These are phyloP conservation scores for Rhynchosporium graminicola DNA, from an alignment of 2,329 filamentous ascomycete genomes.

Conservation along the genomic window DNA sequence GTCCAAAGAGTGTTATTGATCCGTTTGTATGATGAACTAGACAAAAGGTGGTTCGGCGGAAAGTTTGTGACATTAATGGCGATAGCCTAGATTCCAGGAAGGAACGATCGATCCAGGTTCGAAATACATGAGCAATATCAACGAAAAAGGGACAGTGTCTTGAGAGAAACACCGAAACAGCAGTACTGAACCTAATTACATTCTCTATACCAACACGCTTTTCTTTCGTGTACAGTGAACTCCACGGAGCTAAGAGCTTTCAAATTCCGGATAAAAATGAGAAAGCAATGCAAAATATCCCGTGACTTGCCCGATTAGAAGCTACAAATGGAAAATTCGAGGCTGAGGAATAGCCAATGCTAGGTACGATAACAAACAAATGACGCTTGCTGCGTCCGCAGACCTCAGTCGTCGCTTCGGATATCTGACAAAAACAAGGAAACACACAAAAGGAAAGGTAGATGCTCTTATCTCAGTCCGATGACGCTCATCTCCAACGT, in stretches of 20 bases:
- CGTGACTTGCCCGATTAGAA: background rate
- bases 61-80: background rate
- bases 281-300: constrained; percentile 1
- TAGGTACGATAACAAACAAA: constrained; percentile 15
- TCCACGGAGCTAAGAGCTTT: constrained; percentile 13
- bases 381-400: constrained; percentile 18
- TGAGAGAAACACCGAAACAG: background rate
- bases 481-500: constrained; percentile 98
- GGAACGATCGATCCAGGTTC: background rate
- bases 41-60: background rate
- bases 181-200: background rate
- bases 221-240: constrained; percentile 24
- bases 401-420: constrained; percentile 17
- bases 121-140: background rate
- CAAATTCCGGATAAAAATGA: constrained; percentile 12
- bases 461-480: constrained; percentile 62
- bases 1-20: background rate
- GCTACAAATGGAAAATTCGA: constrained; percentile 16
- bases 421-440: constrained; percentile 18
- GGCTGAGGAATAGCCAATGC: constrained; percentile 9
- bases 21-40: background rate
- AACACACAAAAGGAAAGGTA: constrained; percentile 13
- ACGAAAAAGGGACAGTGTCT: background rate
- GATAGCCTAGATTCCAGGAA: background rate
- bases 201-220: constrained; percentile 23